phyloP scores from a whole-genome alignment of 148 eudicot species.

The Rhododendron simsii region DNA sequence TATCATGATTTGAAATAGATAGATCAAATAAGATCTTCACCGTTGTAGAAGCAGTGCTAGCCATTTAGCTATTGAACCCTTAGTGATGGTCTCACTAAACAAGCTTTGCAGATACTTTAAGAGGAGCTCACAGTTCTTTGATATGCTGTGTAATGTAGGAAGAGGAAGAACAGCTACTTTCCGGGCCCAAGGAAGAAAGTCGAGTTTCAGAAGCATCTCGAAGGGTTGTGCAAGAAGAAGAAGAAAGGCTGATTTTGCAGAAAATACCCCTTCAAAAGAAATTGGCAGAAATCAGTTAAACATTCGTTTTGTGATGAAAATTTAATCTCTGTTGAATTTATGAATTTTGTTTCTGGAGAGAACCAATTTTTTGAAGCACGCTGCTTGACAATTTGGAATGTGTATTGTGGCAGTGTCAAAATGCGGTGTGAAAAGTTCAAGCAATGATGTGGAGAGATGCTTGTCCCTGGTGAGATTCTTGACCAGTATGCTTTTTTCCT shows the following conservation, averaged over 20 bases:
- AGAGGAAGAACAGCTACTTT: conserved; percentile 93
- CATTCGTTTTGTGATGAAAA: not conserved
- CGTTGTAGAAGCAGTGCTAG: not conserved
- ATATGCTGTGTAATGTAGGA: conserved; percentile 39
- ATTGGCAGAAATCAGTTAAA: conserved; percentile 79
- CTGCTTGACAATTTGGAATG: conserved; percentile 7
- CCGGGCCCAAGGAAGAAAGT: conserved; percentile 78
- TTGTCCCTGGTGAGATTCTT: conserved; percentile 68
- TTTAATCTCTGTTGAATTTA: not conserved
- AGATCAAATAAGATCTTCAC: not conserved
- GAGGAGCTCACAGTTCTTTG: not conserved
- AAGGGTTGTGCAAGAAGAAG: conserved; percentile 94
- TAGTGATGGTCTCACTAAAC: not conserved
- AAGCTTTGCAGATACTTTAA: not conserved
- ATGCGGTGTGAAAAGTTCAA: conserved; percentile 63
- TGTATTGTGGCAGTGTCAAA: conserved; percentile 60
- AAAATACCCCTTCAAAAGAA: conserved; percentile 84
- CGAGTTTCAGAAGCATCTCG: conserved; percentile 91
- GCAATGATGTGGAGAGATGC: conserved; percentile 90
- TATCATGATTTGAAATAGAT: not conserved
- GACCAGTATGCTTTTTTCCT: not conserved
- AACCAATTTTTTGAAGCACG: not conserved
- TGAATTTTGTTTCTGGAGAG: not conserved
- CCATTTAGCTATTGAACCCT: not conserved
- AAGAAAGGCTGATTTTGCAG: conserved; percentile 75